A percentile compares a stretch with the other conserved stretches of the same genome.
These are phyloP conservation scores for Hypoxylon crocopeplum DNA, from an alignment of 495 filamentous ascomycete genomes.

Conservation along the genomic window DNA sequence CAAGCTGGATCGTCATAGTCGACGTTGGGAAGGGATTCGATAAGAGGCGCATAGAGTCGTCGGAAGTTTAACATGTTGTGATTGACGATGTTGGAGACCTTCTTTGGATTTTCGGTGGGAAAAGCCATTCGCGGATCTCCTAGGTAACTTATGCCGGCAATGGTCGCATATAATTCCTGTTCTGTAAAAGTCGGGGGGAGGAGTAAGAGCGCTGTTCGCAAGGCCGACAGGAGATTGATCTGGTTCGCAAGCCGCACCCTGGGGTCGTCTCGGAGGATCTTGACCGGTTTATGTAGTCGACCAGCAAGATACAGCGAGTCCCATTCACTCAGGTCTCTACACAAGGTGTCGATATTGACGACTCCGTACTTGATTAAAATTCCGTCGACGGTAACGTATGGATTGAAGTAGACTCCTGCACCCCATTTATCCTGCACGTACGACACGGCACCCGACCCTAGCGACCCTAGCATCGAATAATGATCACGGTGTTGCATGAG, in stretches of 20 bases:
- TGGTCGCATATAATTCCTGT: constrained; percentile 84
- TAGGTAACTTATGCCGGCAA: constrained; percentile 89
- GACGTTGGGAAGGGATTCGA: constrained; percentile 89
- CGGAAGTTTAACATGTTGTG: constrained; percentile 92
- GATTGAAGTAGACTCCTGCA: constrained; percentile 97
- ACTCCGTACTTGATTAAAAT: constrained; percentile 98
- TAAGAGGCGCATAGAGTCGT: constrained; percentile 84
- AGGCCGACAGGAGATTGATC: constrained; percentile 88
- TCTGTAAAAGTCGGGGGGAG: constrained; percentile 86
- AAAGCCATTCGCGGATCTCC: constrained; percentile 93
- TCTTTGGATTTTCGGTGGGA: constrained; percentile 86
- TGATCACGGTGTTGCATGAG: constrained; percentile 87
- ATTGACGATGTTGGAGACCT: constrained; percentile 90
- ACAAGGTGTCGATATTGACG: constrained; percentile 88
- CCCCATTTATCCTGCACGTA: constrained; percentile 86
- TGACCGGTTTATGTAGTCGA: constrained; percentile 94
- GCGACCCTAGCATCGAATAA: constrained; percentile 84
- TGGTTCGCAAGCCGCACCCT: constrained; percentile 92
- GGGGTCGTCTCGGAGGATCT: constrained; percentile 93
- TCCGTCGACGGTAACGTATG: constrained; percentile 93
- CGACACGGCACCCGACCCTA: constrained; percentile 84
- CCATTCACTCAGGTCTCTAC: constrained; percentile 84
- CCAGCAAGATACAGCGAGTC: constrained; percentile 92
- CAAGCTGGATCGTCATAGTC: constrained; percentile 74
- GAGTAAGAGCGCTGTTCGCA: constrained; percentile 86